Evolutionary conservation across 805 yeast species (phyloP), one percentile per base, ranked within the genome.

Genomic region (Cyberlindnera subsufficiens): DNA sequence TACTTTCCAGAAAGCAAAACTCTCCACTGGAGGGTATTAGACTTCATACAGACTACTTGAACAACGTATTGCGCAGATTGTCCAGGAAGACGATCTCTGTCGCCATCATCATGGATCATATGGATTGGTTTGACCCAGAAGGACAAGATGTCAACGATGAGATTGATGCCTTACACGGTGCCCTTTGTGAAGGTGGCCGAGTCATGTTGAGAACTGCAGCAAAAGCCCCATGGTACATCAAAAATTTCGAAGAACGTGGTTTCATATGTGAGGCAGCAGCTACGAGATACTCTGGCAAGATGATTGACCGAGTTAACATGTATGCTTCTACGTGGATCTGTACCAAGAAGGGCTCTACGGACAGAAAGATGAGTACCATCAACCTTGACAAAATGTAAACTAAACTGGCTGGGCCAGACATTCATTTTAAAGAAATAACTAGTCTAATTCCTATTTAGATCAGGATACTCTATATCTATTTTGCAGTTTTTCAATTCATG

Each of bases 251-350:
- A 62, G 64, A 65, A 38, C 67, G 69, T 43, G 95, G 95, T 1
- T 86, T 83, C 60, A 61, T 54, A 36, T 82, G 90, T 62, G 69
- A 73, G 43, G 75, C 91, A 13, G 91, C 82, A 16, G 90, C 81
- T 14, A 70, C 80, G 18, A 74, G 95, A 63, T 60, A 65, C 41
- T 62, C 80, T 17, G 86, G 86, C 8, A 65, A 68, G 42, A 69
- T 84, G 44, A 86, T 86, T 59, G 95, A 86, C 60, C 72, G 95
- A 50, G 83, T 80, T 50, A 86, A 86, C 63, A 86, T 86, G 95
- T 86, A 86, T 59, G 93, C 95, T 3, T 82, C 91, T 3, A 85
- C 95, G 2, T 86, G 95, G 95, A 77, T 86, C 16, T 82, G 90
- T 60, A 79, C 82, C 25, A 84, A 84, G 58, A 46, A 35, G 10